Percentiles rank a stretch among this genome's conserved stretches.
Evolutionary conservation across 176 grass and related monocot genomes (phyloP).

Genomic region (Triticum monococcum): DNA sequence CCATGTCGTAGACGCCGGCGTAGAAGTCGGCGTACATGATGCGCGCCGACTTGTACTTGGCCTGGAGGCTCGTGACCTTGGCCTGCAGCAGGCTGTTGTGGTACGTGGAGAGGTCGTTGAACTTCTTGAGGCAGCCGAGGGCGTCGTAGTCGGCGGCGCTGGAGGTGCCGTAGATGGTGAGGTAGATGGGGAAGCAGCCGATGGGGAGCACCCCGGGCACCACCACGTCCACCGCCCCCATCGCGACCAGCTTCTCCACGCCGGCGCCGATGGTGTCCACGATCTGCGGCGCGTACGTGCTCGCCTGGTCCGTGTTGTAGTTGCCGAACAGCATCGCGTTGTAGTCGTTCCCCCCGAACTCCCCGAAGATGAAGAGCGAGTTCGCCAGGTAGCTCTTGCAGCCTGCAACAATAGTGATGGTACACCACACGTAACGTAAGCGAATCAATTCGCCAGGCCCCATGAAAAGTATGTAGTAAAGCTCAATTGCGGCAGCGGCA

Average conservation of each 20-base stretch:
- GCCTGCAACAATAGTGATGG: not conserved
- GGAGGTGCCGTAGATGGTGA: constrained; percentile 43
- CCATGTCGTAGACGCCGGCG: constrained; percentile 51
- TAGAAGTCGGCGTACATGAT: constrained; percentile 76
- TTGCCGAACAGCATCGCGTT: constrained; percentile 64
- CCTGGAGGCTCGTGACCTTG: constrained; percentile 22
- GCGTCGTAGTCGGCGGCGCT: constrained; percentile 39
- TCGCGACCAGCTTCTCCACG: constrained; percentile 53
- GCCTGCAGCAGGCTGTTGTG: constrained; percentile 45
- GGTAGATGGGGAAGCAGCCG: constrained; percentile 77
- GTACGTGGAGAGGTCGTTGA: constrained; percentile 49
- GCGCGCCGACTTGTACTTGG: constrained; percentile 32
- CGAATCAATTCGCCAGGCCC: not conserved
- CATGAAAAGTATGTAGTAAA: not conserved
- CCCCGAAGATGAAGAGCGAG: constrained; percentile 59
- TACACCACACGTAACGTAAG: not conserved
- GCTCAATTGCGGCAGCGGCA: not conserved
- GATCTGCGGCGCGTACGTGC: constrained; percentile 53
- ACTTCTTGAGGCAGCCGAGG: constrained; percentile 58
- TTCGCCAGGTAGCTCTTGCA: constrained; percentile 48
- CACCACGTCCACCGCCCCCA: constrained; percentile 54
- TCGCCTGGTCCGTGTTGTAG: constrained; percentile 41
- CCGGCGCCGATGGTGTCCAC: constrained; percentile 26
- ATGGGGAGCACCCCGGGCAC: constrained; percentile 59
- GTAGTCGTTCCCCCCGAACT: constrained; percentile 77